These are phyloP conservation scores for Wickerhamiella hasegawae DNA, from an alignment of 805 yeast genomes.

Conservation along the genomic window DNA sequence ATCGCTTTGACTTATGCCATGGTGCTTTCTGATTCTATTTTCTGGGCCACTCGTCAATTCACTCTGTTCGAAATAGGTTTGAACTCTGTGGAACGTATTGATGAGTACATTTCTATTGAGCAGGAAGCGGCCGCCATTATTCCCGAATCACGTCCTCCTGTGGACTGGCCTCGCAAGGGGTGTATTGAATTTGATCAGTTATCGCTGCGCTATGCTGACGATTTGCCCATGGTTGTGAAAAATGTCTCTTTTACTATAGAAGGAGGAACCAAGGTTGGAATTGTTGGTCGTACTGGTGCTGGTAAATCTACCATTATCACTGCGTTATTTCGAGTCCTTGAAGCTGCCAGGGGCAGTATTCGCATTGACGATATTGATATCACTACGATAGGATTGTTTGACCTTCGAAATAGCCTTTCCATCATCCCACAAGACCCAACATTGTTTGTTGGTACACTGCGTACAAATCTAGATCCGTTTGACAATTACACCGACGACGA, in stretches of 20 bases:
- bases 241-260: conserved; percentile 69
- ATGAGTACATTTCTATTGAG: conserved; percentile 70
- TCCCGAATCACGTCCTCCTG: conserved; percentile 50
- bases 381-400: conserved; percentile 41
- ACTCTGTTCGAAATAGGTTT: conserved; percentile 86
- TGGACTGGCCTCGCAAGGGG: conserved; percentile 75
- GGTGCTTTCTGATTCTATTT: conserved; percentile 70
- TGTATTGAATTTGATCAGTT: conserved; percentile 58
- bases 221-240: conserved; percentile 76
- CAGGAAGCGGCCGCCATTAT: conserved; percentile 65
- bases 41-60: conserved; percentile 87
- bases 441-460: conserved; percentile 51
- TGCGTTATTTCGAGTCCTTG: conserved; percentile 58
- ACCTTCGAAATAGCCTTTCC: conserved; percentile 46
- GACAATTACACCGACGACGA: conserved; percentile 37
- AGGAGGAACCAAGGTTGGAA: conserved; percentile 71
- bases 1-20: conserved; percentile 83
- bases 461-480: conserved; percentile 63
- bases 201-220: conserved; percentile 80
- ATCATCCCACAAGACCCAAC: conserved; percentile 80
- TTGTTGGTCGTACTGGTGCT: conserved; percentile 97
- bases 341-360: conserved; percentile 41
- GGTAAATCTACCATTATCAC: conserved; percentile 95
- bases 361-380: conserved; percentile 53
- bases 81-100: conserved; percentile 91